Base-by-base conservation (phyloP, 1,284 basidiomycete species). In the Naganishia liquefaciens region DNA sequence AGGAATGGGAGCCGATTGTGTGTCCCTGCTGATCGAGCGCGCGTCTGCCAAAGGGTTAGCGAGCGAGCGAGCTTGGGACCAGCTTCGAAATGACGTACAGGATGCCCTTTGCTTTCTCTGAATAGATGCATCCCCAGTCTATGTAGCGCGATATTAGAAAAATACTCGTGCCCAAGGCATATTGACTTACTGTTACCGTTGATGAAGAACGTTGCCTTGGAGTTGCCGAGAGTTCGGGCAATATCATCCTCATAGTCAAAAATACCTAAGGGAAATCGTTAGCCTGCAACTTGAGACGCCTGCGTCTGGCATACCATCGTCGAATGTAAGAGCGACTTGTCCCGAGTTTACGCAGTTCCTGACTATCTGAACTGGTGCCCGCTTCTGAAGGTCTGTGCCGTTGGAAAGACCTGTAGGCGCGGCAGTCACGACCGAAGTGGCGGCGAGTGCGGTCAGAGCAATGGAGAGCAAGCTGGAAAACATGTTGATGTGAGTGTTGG, bases 121-220 rank as follows among this genome's bases (percentile, higher is more conserved):
- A 50, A 39, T 65, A 65, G n/a, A 65, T 65, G 37, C 63, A 65
- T 25, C 51, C 57, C 30, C 51, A 65, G 40, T 65, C 57, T 60
- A n/a, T 30, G 6, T 5, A 27, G 7, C n/a, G n/a, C n/a, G n/a
- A n/a, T n/a, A n/a, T n/a, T n/a, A n/a, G n/a, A n/a, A n/a, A n/a
- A n/a, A n/a, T n/a, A n/a, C n/a, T n/a, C n/a, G n/a, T 28, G 19
- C 33, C 46, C 10, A 30, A 9, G n/a, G 25, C 44, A 23, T 5
- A 10, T 4, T 17, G 70, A 81, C 55, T 78, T 70, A 70, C 75
- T 62, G 66, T 72, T 68, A 15, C 80, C 81, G 71, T 74, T 84
- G 75, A 85, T 71, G 82, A 85, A 86, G 75, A 85, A 86, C 1
- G 84, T 85, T 5, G 80, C 84, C 55, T 80, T 82, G 19, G 76